Conservation (phyloP, 805 yeast species). For the Metschnikowia cerradonensis region DNA sequence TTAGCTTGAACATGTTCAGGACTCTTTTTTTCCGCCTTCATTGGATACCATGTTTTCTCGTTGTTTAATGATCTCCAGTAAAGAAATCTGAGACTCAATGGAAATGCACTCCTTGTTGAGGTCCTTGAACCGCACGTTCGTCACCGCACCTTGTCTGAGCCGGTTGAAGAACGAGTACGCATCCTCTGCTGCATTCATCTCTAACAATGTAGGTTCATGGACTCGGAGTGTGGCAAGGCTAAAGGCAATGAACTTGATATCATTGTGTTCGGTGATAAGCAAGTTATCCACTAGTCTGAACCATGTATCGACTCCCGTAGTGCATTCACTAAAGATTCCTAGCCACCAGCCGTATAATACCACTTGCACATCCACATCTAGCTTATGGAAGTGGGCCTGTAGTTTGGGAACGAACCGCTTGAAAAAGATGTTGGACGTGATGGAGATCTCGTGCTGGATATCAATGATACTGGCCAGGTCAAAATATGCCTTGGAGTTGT, state of each 20-base stretch:
- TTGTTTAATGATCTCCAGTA: neutral
- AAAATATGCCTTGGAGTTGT: slow-evolving; percentile 22
- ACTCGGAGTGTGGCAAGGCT: slow-evolving; percentile 35
- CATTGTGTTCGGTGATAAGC: slow-evolving; percentile 28
- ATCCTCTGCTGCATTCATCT: slow-evolving; percentile 23
- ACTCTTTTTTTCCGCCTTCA: too few relatives aligned
- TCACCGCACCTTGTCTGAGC: slow-evolving; percentile 15
- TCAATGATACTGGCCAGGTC: slow-evolving; percentile 15
- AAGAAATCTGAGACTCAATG: slow-evolving; percentile 10
- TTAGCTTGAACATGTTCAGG: too few relatives aligned
- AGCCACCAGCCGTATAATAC: slow-evolving; percentile 57
- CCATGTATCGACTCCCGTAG: slow-evolving; percentile 48
- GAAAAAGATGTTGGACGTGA: slow-evolving; percentile 31
- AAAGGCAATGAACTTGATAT: slow-evolving; percentile 30
- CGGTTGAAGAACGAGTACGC: slow-evolving; percentile 25
- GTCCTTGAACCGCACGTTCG: slow-evolving; percentile 20
- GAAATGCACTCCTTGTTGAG: slow-evolving; percentile 14
- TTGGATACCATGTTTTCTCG: neutral
- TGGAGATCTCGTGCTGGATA: slow-evolving; percentile 39
- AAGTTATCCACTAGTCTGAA: slow-evolving; percentile 51
- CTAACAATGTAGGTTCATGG: slow-evolving; percentile 29
- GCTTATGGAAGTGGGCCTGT: slow-evolving; percentile 27
- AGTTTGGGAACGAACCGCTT: slow-evolving; percentile 38
- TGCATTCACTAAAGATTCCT: slow-evolving; percentile 46
- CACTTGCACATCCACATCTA: slow-evolving; percentile 44